Evolutionary conservation across 2,329 filamentous ascomycete species (phyloP), one percentile per base, ranked within the genome.

Genomic region (Pseudocercospora vitis): DNA sequence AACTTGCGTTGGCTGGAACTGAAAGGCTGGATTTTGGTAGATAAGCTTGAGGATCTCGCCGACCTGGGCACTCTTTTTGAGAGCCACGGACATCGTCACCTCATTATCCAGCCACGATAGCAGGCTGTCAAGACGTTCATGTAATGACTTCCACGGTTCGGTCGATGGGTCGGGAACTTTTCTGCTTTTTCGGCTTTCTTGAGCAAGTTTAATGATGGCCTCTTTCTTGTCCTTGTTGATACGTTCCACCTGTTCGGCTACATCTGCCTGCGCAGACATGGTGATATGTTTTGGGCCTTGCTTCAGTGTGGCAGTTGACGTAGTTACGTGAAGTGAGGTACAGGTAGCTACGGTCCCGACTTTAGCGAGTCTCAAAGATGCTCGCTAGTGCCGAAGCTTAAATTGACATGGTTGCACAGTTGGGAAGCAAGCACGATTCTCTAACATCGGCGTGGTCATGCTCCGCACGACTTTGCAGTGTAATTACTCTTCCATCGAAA

Each of bases 91-190:
- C 44, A 67, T 64, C 1, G 51, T 42, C 9, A 57, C 48, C 4
- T 58, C 31, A 0, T 45, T 53, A 18, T 65, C 59, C 7, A 65
- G 55, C 49, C 52, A 58, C 3, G 39, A 46, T 6, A 65, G 50
- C 3, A 64, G 32, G 7, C 31, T 18, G 12, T 62, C 56, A 2
- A 66, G 52, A 3, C 57, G 58, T 7, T 50, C 46, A n/a, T 52
- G 50, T 12, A 57, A 31, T 9, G 47, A 21, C 14, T 52, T 52
- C 18, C 29, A 29, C 23, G 33, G 53, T 1, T 42, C 39, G 2
- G 28, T 49, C 1, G 44, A 2, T 8, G 35, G 48, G 26, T 57
- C 42, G 8, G 50, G 44, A 7, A 49, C 28, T 8, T 29, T 23
- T 23, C 11, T 26, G 6, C 9, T 11, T 12, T 51, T 57, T 4